Conservation (phyloP, 305 asterid species). For the Solanum hybrid region DNA sequence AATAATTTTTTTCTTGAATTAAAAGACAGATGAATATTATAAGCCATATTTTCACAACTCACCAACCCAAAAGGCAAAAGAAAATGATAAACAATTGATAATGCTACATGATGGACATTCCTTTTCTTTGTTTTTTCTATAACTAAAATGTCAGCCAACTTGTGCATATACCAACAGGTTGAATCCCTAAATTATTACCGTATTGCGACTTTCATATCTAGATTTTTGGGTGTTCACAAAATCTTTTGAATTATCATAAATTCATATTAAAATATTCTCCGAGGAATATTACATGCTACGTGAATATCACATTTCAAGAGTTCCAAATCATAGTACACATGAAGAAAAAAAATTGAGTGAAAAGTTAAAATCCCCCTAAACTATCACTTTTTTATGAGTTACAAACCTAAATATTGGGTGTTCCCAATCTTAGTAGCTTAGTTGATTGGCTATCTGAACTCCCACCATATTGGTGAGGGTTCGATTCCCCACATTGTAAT, state of each 20-base stretch:
- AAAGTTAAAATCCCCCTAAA: neutral
- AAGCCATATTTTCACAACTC: neutral
- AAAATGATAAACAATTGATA: constrained; percentile 6
- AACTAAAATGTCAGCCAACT: neutral
- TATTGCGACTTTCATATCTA: neutral
- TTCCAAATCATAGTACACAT: neutral
- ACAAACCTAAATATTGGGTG: neutral
- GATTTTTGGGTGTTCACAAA: neutral
- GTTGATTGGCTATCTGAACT: neutral
- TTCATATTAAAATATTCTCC: neutral
- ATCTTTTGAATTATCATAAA: neutral
- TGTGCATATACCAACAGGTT: neutral
- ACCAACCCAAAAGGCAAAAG: neutral
- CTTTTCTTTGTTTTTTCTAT: neutral
- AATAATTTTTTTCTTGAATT: constrained; percentile 5
- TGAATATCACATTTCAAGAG: neutral
- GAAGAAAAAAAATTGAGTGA: neutral
- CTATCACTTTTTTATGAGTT: neutral
- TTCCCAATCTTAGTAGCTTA: neutral
- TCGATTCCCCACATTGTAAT: neutral
- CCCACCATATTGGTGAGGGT: neutral
- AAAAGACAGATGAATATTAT: constrained; percentile 17
- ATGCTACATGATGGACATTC: neutral
- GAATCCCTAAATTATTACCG: neutral
- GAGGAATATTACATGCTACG: neutral